Evolutionary conservation across 108 stramenopile species (phyloP).

Genomic region (Skeletonema marinoi): DNA sequence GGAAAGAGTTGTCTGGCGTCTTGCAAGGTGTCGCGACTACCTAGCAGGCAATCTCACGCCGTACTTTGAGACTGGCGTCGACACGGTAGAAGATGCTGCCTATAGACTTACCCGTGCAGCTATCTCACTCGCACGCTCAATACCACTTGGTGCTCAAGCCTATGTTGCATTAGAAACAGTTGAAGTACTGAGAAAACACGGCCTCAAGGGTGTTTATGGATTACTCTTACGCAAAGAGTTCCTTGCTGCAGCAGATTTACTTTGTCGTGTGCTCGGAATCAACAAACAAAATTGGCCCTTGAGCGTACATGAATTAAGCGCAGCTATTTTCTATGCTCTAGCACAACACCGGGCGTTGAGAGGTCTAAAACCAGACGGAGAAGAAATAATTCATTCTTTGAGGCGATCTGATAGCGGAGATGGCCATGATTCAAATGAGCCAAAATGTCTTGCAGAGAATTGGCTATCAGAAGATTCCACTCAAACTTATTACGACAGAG

Average conservation of each 20-base stretch:
- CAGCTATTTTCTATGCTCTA: slow-evolving; percentile 95
- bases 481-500: background rate
- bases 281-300: slow-evolving; percentile 89
- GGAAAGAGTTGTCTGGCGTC: slow-evolving; percentile 86
- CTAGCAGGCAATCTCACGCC: slow-evolving; percentile 59
- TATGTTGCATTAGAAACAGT: slow-evolving; percentile 90
- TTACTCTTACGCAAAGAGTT: slow-evolving; percentile 92
- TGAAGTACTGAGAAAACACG: slow-evolving; percentile 91
- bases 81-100: slow-evolving; percentile 76
- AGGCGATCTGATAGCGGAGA: slow-evolving; percentile 8
- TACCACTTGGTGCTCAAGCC: slow-evolving; percentile 89
- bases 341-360: slow-evolving; percentile 91
- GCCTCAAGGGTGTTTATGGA: slow-evolving; percentile 91
- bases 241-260: slow-evolving; percentile 90
- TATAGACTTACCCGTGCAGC: slow-evolving; percentile 72
- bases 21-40: slow-evolving; percentile 82
- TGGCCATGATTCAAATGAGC: background rate
- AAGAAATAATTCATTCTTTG: slow-evolving; percentile 77
- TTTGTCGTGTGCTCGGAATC: slow-evolving; percentile 81
- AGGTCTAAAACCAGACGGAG: slow-evolving; percentile 84
- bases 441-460: background rate
- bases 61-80: slow-evolving; percentile 84
- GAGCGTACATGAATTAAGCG: slow-evolving; percentile 91
- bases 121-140: slow-evolving; percentile 69
- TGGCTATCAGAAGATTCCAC: background rate